Conservation (phyloP, 176 grass and related monocot genomes). For the Musa acuminata region DNA sequence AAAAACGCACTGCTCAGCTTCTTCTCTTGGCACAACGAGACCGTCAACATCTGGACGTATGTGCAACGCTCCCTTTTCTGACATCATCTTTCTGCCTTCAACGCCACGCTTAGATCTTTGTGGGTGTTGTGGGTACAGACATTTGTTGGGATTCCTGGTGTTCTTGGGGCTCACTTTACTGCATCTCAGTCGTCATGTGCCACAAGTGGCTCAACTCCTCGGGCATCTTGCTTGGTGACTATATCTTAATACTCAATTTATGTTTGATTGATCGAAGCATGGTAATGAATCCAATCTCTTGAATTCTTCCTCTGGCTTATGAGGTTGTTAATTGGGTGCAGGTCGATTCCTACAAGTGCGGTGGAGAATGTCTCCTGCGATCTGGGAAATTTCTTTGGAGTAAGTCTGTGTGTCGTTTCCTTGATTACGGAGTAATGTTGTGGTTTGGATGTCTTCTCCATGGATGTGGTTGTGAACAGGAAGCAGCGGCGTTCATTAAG, state of each 20-base stretch:
- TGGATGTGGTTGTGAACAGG: neutral
- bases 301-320: no score
- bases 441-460: no score
- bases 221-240: neutral
- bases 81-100: neutral
- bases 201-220: slow-evolving; percentile 24
- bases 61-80: neutral
- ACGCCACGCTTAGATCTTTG: neutral
- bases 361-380: slow-evolving; percentile 2
- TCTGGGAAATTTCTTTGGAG: neutral
- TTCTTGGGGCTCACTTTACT: slow-evolving; percentile 60
- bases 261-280: no score
- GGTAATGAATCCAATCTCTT: no score
- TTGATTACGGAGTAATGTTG: no score
- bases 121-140: slow-evolving; percentile 33
- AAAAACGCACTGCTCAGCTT: slow-evolving; percentile 71
- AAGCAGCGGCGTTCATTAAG: slow-evolving; percentile 1
- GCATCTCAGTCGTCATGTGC: slow-evolving; percentile 37
- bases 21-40: slow-evolving; percentile 99
- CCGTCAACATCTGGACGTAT: slow-evolving; percentile 97
- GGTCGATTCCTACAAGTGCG: neutral
- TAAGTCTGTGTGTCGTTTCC: neutral
- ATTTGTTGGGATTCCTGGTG: slow-evolving; percentile 79
- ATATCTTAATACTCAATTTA: neutral
- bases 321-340: neutral